phyloP scores from a whole-genome alignment of 116 monocot species.

The Cymodocea nodosa region DNA sequence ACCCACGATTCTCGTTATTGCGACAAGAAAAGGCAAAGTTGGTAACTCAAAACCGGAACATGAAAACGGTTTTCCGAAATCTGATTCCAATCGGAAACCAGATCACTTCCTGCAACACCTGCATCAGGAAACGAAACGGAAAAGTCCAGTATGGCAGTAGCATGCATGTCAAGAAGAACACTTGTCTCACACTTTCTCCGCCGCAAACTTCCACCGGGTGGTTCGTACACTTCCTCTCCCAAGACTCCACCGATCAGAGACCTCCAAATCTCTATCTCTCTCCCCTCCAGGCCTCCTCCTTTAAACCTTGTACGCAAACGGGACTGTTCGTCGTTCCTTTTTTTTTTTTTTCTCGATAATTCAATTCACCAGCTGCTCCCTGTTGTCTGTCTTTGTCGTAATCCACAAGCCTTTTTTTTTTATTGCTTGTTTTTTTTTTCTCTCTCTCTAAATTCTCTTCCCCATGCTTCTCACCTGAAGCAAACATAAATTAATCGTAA shows the following conservation, averaged over 20 bases:
- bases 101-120: neutral
- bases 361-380: too few relatives aligned
- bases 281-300: neutral
- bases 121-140: neutral
- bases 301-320: too few relatives aligned
- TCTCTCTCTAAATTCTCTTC: too few relatives aligned
- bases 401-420: too few relatives aligned
- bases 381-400: too few relatives aligned
- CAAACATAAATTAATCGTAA: too few relatives aligned
- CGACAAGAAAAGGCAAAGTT: neutral
- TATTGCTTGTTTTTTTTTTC: too few relatives aligned
- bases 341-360: too few relatives aligned
- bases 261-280: neutral
- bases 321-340: too few relatives aligned
- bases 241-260: neutral
- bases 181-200: neutral
- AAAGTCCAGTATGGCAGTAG: neutral
- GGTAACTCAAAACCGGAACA: neutral
- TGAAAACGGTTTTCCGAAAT: neutral
- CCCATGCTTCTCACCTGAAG: too few relatives aligned
- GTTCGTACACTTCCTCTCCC: neutral
- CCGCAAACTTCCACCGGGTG: neutral
- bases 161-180: neutral
- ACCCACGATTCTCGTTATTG: neutral
- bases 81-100: neutral